Evolutionary conservation across 345 rosid genomes (phyloP).

Genomic region (Gossypium thurberi): DNA sequence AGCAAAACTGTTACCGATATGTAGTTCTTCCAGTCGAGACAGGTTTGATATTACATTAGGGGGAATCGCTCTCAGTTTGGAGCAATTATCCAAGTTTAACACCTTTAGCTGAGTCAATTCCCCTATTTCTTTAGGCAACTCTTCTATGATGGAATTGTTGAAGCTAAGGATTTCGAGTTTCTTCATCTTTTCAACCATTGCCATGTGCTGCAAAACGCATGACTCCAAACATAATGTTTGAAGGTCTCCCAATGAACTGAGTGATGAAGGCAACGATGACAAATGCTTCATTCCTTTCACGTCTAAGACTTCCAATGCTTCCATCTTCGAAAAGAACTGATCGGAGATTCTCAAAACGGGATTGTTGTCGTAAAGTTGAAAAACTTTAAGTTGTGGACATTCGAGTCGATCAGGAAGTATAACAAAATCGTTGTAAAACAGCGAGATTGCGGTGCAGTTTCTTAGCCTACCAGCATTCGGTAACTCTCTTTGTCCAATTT

Average conservation of each 20-base stretch:
- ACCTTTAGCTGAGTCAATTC: conserved; percentile 15
- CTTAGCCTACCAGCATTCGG: background rate
- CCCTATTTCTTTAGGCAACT: conserved; percentile 19
- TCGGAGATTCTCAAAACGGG: background rate
- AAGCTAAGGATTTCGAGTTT: conserved; percentile 29
- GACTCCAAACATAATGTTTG: conserved; percentile 19
- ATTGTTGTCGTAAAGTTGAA: background rate
- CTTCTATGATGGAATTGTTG: conserved; percentile 5
- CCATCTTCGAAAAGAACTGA: conserved; percentile 18
- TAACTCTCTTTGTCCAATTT: background rate
- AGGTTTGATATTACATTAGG: conserved; percentile 23
- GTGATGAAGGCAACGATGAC: conserved; percentile 13
- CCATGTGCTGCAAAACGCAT: conserved; percentile 13
- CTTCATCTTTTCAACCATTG: conserved; percentile 18
- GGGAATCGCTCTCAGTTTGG: conserved; percentile 20
- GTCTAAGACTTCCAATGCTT: conserved; percentile 18
- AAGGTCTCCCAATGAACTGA: conserved; percentile 12
- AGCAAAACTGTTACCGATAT: conserved; percentile 19
- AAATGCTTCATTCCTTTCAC: conserved; percentile 5
- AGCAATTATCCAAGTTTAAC: conserved; percentile 25
- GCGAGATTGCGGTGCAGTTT: conserved; percentile 6
- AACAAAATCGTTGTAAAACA: background rate
- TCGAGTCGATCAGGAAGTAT: conserved; percentile 17
- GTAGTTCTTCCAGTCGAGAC: conserved; percentile 26
- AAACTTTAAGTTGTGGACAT: conserved; percentile 20